phyloP scores from a whole-genome alignment of 306 rosid genomes.

The cucumber (Cucumis sativus) region Cucumber_9930_V3 NC_026659.2:31212001-31212500 shows the following conservation, averaged over 20 bases:
- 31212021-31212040: slow-evolving; percentile 28
- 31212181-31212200: slow-evolving; percentile 47
- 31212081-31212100: background rate
- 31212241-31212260: background rate
- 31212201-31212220: slow-evolving; percentile 32
- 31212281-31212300: slow-evolving; percentile 35
- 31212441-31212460: background rate
- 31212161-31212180: slow-evolving; percentile 57
- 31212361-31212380: slow-evolving; percentile 26
- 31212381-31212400: slow-evolving; percentile 19
- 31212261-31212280: background rate
- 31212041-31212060: background rate
- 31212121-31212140: slow-evolving; percentile 58
- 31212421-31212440: slow-evolving; percentile 18
- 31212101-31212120: slow-evolving; percentile 22
- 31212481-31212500: background rate
- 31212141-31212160: slow-evolving; percentile 98
- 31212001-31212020: slow-evolving; percentile 61
- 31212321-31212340: slow-evolving; percentile 58
- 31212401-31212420: slow-evolving; percentile 10
- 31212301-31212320: slow-evolving; percentile 64
- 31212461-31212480: background rate
- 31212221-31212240: background rate
- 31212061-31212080: background rate
- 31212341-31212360: slow-evolving; percentile 25